Conservation (phyloP, 176 grass and related monocot species). For the Lolium rigidum region DNA sequence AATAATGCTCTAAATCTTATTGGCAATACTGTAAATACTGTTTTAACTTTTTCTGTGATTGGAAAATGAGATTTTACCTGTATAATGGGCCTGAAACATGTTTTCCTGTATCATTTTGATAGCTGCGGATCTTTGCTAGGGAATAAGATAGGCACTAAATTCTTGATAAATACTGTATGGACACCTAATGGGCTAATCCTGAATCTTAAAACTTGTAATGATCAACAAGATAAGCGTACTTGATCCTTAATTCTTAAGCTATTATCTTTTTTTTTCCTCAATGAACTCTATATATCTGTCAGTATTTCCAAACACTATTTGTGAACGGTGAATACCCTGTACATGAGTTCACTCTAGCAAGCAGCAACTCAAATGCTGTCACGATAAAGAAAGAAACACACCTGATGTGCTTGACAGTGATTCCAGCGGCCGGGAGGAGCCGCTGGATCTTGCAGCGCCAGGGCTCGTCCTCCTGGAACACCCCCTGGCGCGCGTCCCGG, state of each 20-base stretch:
- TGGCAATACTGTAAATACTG: too few relatives aligned
- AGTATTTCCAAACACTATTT: not conserved
- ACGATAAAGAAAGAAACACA: not conserved
- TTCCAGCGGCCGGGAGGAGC: constrained; percentile 61
- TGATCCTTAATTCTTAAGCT: constrained; percentile 1
- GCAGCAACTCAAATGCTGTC: not conserved
- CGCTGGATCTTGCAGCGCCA: constrained; percentile 71
- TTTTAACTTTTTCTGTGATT: too few relatives aligned
- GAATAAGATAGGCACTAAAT: too few relatives aligned
- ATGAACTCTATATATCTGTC: not conserved
- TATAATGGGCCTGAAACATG: too few relatives aligned
- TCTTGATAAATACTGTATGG: not conserved
- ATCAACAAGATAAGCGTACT: not conserved
- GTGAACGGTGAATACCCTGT: too few relatives aligned
- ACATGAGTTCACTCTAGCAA: not conserved
- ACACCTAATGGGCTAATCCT: not conserved
- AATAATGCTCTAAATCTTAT: too few relatives aligned
- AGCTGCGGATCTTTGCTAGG: too few relatives aligned
- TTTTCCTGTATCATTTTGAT: too few relatives aligned
- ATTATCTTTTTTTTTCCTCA: not conserved
- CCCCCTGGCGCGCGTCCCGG: constrained; percentile 39
- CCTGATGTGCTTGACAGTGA: constrained; percentile 72
- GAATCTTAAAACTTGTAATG: not conserved
- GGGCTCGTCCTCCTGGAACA: constrained; percentile 45
- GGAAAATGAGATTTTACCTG: too few relatives aligned